Base-by-base conservation (phyloP, 2,329 filamentous ascomycete species). In the Uncinocarpus reesii region DNA sequence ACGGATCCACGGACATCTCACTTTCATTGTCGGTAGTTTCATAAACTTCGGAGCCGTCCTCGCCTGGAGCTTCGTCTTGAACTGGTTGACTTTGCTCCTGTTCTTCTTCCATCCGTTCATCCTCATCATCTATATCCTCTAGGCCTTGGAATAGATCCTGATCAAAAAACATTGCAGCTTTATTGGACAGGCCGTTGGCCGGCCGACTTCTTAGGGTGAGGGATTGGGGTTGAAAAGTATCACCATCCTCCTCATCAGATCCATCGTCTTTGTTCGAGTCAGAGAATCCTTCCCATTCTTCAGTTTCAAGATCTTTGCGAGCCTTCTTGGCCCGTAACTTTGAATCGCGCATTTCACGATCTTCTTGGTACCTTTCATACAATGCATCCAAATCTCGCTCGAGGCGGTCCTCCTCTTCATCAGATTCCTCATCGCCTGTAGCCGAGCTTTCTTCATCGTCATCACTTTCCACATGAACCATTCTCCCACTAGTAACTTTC, bases 141-240 rank as follows among this genome's bases (percentile, higher is more conserved):
- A 96, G 80, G 32, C 81, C 86, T 56, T 89, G 81, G 72, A 98
- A 98, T 34, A 98, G 83, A 56, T 95, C 89, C 62, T 95, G 90
- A 58, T 85, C 84, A 65, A 98, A 98, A 70, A 98, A 98, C 52
- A 83, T 77, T 7, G 83, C 78, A 7, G 92, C 92, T 54, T 87
- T 79, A 64, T 82, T 89, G 2, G 88, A 94, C n/a, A 96, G 72
- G 8, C 78, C 81, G 18, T 60, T 62, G 23, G 58, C 53, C 28
- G 62, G 53, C n/a, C 60, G 55, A 4, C 55, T 51, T 23, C 51
- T 49, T 20, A 42, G 32, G n/a, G 37, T 24, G 20, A 43, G 26
- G 15, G 41, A 31, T 26, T 52, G 43, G 23, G 53, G 35, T 31
- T 57, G 54, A n/a, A 55, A 58, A 16, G 61, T 59, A 21, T 54